Base-by-base conservation (phyloP, 768 basidiomycete species). In the Tulasnella sp. region DNA sequence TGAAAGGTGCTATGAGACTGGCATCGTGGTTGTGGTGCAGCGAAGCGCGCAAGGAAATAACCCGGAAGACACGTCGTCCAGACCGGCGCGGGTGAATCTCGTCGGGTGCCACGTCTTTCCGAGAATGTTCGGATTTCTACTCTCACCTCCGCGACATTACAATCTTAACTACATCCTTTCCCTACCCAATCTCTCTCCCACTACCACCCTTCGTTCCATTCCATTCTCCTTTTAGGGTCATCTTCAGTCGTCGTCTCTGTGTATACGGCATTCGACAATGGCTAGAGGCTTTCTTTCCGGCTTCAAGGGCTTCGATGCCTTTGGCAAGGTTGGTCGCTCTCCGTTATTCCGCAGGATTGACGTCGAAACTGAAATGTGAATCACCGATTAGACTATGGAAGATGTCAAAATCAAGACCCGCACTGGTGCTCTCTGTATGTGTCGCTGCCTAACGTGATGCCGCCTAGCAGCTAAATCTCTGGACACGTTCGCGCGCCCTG, bases 351-450 rank as follows among this genome's bases (percentile, higher is more conserved):
- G 35, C 55, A 48, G 67, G 71, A 69, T 23, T 11, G 16, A 13
- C 48, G 20, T 72, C 29, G 26, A 77, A 39, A 51, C 5, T 35
- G 55, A 77, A 67, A 37, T 29, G 23, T 44, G 32, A 46, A 15
- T 69, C 37, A 5, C 32, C 46, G n/a, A 18, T 42, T 82, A 99
- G 97, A 99, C 98, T 48, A 94, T 94, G 84, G 98, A 99, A 83
- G 98, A 99, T 87, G 98, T 99, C 80, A 99, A 99, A 86, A 94
- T 99, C 86, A 96, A 96, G 88, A 99, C 98, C 44, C 90, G 96
- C 78, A 95, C 93, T 70, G 96, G 94, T 81, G 97, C 94, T 81
- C 87, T 96, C 81, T 87, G 96, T 97, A 81, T 84, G 93, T 86
- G n/a, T 71, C 26, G 35, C 37, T 18, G 48, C 73, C 13, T 37